Evolutionary conservation across 2,329 filamentous ascomycete species (phyloP), one percentile per base, ranked within the genome.

Genomic region (Alternaria ventricosa): DNA sequence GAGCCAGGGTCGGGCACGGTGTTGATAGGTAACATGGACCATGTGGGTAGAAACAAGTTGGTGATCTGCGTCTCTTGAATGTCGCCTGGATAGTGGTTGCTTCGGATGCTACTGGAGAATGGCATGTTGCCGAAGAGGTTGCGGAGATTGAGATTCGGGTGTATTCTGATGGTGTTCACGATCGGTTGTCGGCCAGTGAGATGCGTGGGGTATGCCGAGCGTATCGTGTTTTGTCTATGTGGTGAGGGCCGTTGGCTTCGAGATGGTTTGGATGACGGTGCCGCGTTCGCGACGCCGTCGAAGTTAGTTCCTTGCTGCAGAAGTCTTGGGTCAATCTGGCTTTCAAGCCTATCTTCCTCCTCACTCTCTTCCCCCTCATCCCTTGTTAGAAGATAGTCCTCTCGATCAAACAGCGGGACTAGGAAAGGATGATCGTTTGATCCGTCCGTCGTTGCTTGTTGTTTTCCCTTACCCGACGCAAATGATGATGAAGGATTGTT

Each of bases 11-110:
- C 70, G 1, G 69, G 65, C 10, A 61, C 54, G 3, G 70, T 71
- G 33, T 67, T 74, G 8, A 72, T 63, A 4, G 71, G 66, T 57
- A 71, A 65, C 71, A 74, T 74, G 8, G 71, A 65, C 71, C 71
- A 74, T 4, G 66, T 73, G 3, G 71, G 71, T n/a, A 74, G 20
- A 12, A 64, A 71, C 1, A 74, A 33, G 28, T 74, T 71, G 20
- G 59, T 62, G 4, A 60, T 56, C 6, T 67, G 66, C 3, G 56
- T 55, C 9, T 67, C 53, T 36, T 71, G 69, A 0, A 64, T 51
- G 2, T 66, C 63, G 8, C 58, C 30, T 1, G 67, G 57, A 28
- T 66, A 67, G 27, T 66, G 61, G 25, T 64, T 68, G 9, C 61
- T 50, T 44, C 45, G 55, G 5, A 67, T 33, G 13, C 62, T 63